phyloP scores from a whole-genome alignment of 164 flowering plant genomes.

The Vitis riparia region DNA sequence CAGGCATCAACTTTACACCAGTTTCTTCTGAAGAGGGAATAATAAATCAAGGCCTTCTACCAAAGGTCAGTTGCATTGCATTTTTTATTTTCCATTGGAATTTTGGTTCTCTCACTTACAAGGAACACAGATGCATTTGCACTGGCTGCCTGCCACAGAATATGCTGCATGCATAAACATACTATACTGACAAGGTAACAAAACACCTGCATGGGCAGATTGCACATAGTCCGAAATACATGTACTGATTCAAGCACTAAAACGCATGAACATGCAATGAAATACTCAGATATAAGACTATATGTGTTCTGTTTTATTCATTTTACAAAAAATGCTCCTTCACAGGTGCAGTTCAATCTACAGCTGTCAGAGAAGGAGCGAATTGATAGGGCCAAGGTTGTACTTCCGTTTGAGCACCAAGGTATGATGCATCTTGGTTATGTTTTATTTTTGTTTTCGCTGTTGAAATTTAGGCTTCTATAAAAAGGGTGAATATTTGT shows the following conservation, averaged over 20 bases:
- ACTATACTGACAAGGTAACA: too few species aligned
- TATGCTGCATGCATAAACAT: too few species aligned
- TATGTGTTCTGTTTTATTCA: background rate
- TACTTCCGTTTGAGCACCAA: constrained; percentile 99
- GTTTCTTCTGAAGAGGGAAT: constrained; percentile 45
- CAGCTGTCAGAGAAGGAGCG: constrained; percentile 84
- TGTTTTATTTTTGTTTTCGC: background rate
- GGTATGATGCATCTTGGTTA: constrained; percentile 35
- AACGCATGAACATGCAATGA: background rate
- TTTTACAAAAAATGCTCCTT: constrained; percentile 5
- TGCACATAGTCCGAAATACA: too few species aligned
- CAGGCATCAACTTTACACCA: constrained; percentile 58
- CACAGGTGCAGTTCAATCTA: constrained; percentile 88
- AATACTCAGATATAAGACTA: too few species aligned
- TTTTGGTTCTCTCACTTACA: background rate
- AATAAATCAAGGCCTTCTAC: constrained; percentile 55
- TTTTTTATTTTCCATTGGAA: background rate
- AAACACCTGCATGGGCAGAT: too few species aligned
- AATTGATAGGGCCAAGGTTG: constrained; percentile 73
- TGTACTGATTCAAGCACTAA: background rate
- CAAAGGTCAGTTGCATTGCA: constrained; percentile 57
- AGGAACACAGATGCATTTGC: too few species aligned
- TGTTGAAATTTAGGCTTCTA: too few species aligned
- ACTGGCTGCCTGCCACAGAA: too few species aligned
- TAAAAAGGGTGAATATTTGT: too few species aligned